Evolutionary conservation across 345 rosid genomes (phyloP), one percentile per base, ranked within the genome.

Genomic region (Excoecaria agallocha): DNA sequence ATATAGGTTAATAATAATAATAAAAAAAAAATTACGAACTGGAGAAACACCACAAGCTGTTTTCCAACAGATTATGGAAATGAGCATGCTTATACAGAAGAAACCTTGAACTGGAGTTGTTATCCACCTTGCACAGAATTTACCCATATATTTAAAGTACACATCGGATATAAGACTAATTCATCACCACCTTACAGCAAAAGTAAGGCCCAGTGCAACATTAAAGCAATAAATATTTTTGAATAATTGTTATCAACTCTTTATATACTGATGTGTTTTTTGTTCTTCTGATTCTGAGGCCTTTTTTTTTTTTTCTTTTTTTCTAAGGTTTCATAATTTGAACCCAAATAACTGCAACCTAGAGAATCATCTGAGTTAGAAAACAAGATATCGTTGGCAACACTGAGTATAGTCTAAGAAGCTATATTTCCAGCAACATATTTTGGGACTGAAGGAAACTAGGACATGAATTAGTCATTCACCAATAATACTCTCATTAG

Each of bases 401-500:
- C 58, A 39, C 54, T 38, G 50, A 6, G 5, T 66, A 66, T 5
- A 43, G 3, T 17, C 49, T 63, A 39, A 25, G n/a, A 50, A 39
- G 22, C 61, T 51, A 19, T 52, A 9, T 51, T 51, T 12, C 17
- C 61, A 54, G 19, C 20, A 55, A 56, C 24, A 38, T 22, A 57
- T 5, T 57, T 39, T 45, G 51, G 59, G 5, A 71, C 1, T 43
- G 57, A 61, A 63, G 45, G 3, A 4, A 68, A 5, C 39, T 3
- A n/a, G 8, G 12, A 30, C 45, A n/a, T 54, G 35, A 69, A 50
- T 61, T 55, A 51, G 58, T 41, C n/a, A 59, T 74, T 80, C 57
- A 86, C 89, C 86, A 68, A 74, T 30, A 77, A n/a, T 11, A 22
- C 49, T 51, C 38, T 76, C 84, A 71, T 67, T n/a, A n/a, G n/a